A percentile compares a stretch with the other conserved stretches of the same genome.
Conservation (phyloP, 2,329 filamentous ascomycete species). For the Anthostomella pinea region DNA sequence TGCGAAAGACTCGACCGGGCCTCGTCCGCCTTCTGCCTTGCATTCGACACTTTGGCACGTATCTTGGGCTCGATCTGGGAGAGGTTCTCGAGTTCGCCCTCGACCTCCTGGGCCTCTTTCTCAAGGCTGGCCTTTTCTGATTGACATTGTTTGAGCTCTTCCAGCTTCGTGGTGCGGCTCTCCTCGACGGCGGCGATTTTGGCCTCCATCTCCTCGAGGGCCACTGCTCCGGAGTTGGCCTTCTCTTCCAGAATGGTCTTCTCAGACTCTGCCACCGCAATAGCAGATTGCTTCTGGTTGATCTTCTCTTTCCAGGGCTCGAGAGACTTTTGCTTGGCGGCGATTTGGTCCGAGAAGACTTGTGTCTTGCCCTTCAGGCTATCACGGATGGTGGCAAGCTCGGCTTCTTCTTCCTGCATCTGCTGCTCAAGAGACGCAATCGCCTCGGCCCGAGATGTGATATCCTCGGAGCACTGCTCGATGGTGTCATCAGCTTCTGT, state of each 20-base stretch:
- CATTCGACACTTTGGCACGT: slow-evolving; percentile 80
- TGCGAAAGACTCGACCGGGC: slow-evolving; percentile 85
- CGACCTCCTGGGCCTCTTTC: slow-evolving; percentile 69
- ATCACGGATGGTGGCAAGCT: slow-evolving; percentile 80
- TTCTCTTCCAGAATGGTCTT: slow-evolving; percentile 88
- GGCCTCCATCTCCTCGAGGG: slow-evolving; percentile 76
- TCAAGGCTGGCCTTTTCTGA: slow-evolving; percentile 68
- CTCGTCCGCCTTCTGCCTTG: slow-evolving; percentile 93
- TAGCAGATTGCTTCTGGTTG: slow-evolving; percentile 90
- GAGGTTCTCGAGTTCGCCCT: slow-evolving; percentile 70
- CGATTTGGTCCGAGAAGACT: slow-evolving; percentile 87
- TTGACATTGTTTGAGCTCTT: slow-evolving; percentile 74
- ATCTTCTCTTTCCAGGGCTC: slow-evolving; percentile 98
- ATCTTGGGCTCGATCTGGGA: slow-evolving; percentile 76
- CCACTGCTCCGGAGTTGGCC: slow-evolving; percentile 80
- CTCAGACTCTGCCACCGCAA: slow-evolving; percentile 93
- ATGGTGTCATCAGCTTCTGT: slow-evolving; percentile 75
- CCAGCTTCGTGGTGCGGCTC: slow-evolving; percentile 65
- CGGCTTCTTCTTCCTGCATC: slow-evolving; percentile 75
- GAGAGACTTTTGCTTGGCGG: slow-evolving; percentile 85
- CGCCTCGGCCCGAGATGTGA: slow-evolving; percentile 72
- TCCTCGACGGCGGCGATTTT: slow-evolving; percentile 75
- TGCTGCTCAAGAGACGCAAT: slow-evolving; percentile 72
- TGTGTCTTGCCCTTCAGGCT: slow-evolving; percentile 94
- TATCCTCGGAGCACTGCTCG: slow-evolving; percentile 73